These are phyloP conservation scores for Vairimorpha apis DNA, from an alignment of 371 early-diverging fungal species.

Conservation along the genomic window DNA sequence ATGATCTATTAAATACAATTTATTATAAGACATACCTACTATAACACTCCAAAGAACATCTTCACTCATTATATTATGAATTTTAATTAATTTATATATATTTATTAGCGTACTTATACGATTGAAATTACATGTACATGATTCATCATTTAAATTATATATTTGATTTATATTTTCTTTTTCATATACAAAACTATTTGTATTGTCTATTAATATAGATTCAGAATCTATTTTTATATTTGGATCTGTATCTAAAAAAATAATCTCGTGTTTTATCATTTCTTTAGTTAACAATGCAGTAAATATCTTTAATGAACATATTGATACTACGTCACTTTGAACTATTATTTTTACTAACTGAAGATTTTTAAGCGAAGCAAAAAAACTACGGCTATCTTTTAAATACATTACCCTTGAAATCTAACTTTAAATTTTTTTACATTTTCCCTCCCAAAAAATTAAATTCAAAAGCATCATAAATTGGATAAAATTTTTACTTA, in stretches of 20 bases:
- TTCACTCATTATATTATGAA: background rate
- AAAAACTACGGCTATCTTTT: slow-evolving; percentile 4
- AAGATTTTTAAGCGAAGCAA: slow-evolving; percentile 1
- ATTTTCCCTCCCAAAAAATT: background rate
- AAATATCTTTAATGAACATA: slow-evolving; percentile 23
- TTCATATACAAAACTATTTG: background rate
- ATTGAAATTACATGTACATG: background rate
- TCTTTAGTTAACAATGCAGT: slow-evolving; percentile 20
- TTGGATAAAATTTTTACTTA: too few relatives aligned
- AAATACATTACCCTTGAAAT: background rate
- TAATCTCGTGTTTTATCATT: slow-evolving; percentile 22
- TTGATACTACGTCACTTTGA: background rate
- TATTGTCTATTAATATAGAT: background rate
- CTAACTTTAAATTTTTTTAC: background rate
- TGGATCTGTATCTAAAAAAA: background rate
- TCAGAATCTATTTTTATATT: background rate
- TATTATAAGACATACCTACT: background rate
- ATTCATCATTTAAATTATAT: background rate
- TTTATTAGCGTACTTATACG: background rate
- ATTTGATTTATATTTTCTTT: background rate
- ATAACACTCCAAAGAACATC: background rate
- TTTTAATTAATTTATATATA: background rate
- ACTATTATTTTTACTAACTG: slow-evolving; percentile 10
- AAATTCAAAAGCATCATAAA: too few relatives aligned
- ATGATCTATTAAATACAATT: background rate